Percentiles rank a stretch among this genome's conserved stretches.
Conservation (phyloP, 2,329 filamentous ascomycete genomes). For the Colletotrichum lupini region DNA sequence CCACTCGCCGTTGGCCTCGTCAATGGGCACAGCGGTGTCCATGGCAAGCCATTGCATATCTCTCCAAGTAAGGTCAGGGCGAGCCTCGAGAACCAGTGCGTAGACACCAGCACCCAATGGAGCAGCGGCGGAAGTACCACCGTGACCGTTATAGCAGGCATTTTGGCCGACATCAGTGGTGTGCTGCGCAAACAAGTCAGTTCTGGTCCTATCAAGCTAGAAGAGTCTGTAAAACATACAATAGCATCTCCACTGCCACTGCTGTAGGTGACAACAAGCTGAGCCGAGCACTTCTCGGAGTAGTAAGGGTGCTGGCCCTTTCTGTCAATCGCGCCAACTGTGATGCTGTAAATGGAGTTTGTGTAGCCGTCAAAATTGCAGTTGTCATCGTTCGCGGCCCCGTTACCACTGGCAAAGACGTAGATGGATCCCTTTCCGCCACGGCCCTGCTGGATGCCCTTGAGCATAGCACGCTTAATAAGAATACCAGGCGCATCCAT, state of each 20-base stretch:
- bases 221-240: conserved; percentile 51
- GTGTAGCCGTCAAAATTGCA: conserved; percentile 99
- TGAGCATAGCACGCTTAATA: conserved; percentile 90
- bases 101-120: conserved; percentile 93
- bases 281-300: conserved; percentile 94
- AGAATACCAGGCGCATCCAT: conserved; percentile 95
- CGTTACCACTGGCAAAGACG: conserved; percentile 97
- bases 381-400: conserved; percentile 87
- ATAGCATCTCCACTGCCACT: conserved; percentile 91
- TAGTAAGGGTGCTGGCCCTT: conserved; percentile 93
- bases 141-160: conserved; percentile 83
- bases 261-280: conserved; percentile 96
- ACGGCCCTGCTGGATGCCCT: conserved; percentile 89
- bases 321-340: conserved; percentile 91
- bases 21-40: conserved; percentile 84
- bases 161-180: conserved; percentile 93
- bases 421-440: conserved; percentile 88
- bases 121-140: conserved; percentile 94
- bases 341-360: conserved; percentile 99
- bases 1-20: conserved; percentile 78
- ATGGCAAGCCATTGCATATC: conserved; percentile 94
- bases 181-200: conserved; percentile 62
- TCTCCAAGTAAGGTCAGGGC: conserved; percentile 91
- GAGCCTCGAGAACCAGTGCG: conserved; percentile 84
- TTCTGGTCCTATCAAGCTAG: neutral